These are phyloP conservation scores for Mycosarcoma maydis DNA, from an alignment of 1,284 basidiomycete genomes.

Conservation along the genomic window DNA sequence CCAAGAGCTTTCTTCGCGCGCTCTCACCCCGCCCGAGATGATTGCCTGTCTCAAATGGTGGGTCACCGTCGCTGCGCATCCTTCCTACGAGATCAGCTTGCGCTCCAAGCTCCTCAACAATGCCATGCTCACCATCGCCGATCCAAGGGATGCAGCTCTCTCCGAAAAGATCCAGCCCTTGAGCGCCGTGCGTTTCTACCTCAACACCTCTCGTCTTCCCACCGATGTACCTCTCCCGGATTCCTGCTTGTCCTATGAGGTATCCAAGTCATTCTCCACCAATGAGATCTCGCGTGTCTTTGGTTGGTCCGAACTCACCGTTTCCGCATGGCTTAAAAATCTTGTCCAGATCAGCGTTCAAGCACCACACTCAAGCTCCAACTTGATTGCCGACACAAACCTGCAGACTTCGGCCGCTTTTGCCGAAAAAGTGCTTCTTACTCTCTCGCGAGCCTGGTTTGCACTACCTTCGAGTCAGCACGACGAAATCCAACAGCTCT, in stretches of 20 bases:
- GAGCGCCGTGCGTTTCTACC: constrained; percentile 76
- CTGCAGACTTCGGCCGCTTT: constrained; percentile 77
- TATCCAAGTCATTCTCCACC: constrained; percentile 72
- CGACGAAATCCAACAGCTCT: constrained; percentile 72
- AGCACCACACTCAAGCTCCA: constrained; percentile 64
- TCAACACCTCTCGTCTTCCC: constrained; percentile 80
- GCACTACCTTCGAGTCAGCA: constrained; percentile 75
- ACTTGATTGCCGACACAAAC: constrained; percentile 71
- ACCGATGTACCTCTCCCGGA: constrained; percentile 82
- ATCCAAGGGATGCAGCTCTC: constrained; percentile 18
- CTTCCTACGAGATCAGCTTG: constrained; percentile 62
- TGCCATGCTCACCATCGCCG: constrained; percentile 51
- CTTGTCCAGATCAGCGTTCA: constrained; percentile 70
- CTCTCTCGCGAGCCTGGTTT: constrained; percentile 81
- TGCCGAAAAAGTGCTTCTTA: constrained; percentile 81
- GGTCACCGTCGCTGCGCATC: constrained; percentile 73
- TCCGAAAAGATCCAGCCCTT: constrained; percentile 68
- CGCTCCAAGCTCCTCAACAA: constrained; percentile 59
- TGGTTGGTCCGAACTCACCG: constrained; percentile 81
- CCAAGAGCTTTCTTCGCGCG: constrained; percentile 77
- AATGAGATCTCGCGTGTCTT: constrained; percentile 66
- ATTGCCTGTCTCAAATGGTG: constrained; percentile 89
- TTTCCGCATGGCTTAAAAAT: constrained; percentile 81
- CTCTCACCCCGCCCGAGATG: constrained; percentile 80
- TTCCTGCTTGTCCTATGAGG: constrained; percentile 78